Evolutionary conservation across 2,329 filamentous ascomycete species (phyloP), one percentile per base, ranked within the genome.

Genomic region (Fusarium illudens): DNA sequence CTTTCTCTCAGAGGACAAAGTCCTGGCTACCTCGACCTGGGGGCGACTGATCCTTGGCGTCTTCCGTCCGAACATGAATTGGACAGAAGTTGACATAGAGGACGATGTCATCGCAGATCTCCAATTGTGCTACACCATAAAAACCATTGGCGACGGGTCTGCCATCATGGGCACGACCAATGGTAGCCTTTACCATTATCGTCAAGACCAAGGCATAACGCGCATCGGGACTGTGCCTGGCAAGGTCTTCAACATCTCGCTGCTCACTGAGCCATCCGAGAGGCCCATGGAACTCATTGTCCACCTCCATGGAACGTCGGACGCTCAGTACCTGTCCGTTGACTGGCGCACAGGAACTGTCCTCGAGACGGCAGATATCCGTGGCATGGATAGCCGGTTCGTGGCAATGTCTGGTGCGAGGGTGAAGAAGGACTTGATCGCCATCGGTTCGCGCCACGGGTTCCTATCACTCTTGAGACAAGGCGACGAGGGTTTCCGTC

Each of bases 11-110:
- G 78, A 84, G 4, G 75, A 81, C 4, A 76, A 79, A 2, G 73
- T 92, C 3, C 75, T 93, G 17, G 80, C 86, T 4, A 84, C 83
- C 0, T 90, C 89, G 0, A 88, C 84, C 0, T 84, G 85, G 33
- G 91, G 91, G 1, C 83, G 84, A 17, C 74, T 92, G 0, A 79
- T 91, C 5, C 65, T 86, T 1, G 84, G 83, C 1, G 73, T 76
- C 0, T 76, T 85, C 34, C 64, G 44, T 4, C 53, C 67, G 3
- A 56, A 48, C n/a, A 58, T 78, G 3, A 51, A 65, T 0, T 88
- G 86, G 86, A 71, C 76, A 7, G 81, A 83, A 36, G 67, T 86
- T 0, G 49, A 70, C 0, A 65, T 83, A 0, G 71, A 80, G 0
- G 77, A 79, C 2, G 62, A 73, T 1, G 70, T 79, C 2, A 73